Evolutionary conservation across 768 basidiomycete genomes (phyloP).

Genomic region (Auricularia heimuer): DNA sequence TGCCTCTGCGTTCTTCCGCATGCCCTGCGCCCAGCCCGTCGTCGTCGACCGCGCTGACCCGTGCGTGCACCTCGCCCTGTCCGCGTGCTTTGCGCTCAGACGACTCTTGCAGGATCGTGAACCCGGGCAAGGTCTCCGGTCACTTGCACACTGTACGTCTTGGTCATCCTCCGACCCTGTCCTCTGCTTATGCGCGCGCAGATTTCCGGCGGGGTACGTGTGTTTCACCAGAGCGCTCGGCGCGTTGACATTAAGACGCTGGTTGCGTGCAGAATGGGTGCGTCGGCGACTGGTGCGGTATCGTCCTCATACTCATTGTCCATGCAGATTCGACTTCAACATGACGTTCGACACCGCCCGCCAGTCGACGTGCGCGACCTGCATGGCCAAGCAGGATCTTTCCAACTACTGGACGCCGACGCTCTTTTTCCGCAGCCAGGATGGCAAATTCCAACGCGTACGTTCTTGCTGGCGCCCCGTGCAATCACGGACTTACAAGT

Average conservation of each 20-base stretch:
- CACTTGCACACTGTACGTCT: slow-evolving; percentile 4
- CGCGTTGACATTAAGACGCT: not conserved
- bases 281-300: not conserved
- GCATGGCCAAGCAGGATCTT: not conserved
- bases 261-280: not conserved
- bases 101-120: slow-evolving; percentile 1
- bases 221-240: not conserved
- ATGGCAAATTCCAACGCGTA: slow-evolving; percentile 3
- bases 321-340: slow-evolving; percentile 4
- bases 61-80: not conserved
- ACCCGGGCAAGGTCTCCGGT: slow-evolving; percentile 3
- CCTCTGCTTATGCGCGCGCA: not conserved
- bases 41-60: slow-evolving; percentile 8
- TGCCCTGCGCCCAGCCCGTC: slow-evolving; percentile 6
- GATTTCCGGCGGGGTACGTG: not conserved
- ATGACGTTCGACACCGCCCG: slow-evolving; percentile 1
- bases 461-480: not conserved
- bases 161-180: not conserved
- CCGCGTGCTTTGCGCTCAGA: too few relatives aligned
- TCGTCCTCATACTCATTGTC: not conserved
- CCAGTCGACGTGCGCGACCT: slow-evolving; percentile 3
- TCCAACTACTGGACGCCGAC: slow-evolving; percentile 8
- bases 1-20: slow-evolving; percentile 6
- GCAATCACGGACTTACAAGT: not conserved
- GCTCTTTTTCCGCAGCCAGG: slow-evolving; percentile 4